Base-by-base conservation (phyloP, 352 stramenopile species). In the Phytophthora vignae region DNA sequence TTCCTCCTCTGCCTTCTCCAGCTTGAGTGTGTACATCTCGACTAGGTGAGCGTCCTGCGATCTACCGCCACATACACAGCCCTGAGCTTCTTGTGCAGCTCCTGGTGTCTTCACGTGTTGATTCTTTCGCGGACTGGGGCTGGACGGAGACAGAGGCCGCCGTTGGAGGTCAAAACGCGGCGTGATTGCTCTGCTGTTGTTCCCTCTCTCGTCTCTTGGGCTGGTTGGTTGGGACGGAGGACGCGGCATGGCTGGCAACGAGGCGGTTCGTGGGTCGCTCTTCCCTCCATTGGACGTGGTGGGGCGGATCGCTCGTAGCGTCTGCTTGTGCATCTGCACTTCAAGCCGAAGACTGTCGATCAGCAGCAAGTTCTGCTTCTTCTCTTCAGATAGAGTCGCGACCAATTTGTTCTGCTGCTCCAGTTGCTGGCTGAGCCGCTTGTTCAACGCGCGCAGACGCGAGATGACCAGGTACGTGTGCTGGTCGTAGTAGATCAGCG, bases 401-500 rank as follows among this genome's bases (percentile, higher is more conserved):
- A 91, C 55, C 12, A 87, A 59, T n/a, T 87, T 88, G 4, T 60
- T 74, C 56, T 91, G 85, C 52, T 84, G 77, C 12, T 90, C 81
- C 1, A 93, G 44, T 55, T 90, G 74, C 7, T 66, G 55, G 3
- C 62, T 65, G 1, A 93, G 60, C 1, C 74, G 74, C 38, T 85
- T 89, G 66, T 90, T 93, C 7, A 78, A 53, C 21, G 74, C 64
- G 1, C 82, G 82, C 11, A 93, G 68, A 21, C 73, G 78, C 1
- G 79, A 81, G 12, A 90, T 78, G 22, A 90, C 76, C 15, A 61
- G 73, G 63, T 90, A 90, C 25, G 85, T 92, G 19, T 78, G 73
- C 1, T 87, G 80, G 19, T 91, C 85, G 48, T 91, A 92, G 21
- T 74, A 68, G n/a, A 69, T 67, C 29, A 56, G 60, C 2, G 33